phyloP scores from a whole-genome alignment of 495 filamentous ascomycete genomes.

The Corynascus novoguineensis region DNA sequence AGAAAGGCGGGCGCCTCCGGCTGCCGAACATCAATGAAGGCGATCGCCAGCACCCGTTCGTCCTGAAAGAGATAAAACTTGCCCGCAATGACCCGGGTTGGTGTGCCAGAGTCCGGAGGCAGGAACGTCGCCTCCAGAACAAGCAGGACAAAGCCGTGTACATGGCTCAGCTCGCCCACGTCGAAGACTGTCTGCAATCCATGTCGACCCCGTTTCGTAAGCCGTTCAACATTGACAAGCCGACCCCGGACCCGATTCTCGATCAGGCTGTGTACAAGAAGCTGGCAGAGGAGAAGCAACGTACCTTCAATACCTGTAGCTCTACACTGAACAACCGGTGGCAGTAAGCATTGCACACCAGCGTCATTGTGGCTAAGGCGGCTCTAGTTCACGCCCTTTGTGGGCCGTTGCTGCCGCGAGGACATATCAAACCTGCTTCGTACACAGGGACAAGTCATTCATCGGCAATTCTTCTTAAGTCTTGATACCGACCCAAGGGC shows the following conservation, averaged over 20 bases:
- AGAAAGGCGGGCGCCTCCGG: background rate
- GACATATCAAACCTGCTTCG: too few species aligned
- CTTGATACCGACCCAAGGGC: too few species aligned
- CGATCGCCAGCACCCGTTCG: background rate
- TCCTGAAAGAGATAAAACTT: background rate
- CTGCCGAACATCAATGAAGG: background rate
- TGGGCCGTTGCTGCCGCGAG: too few species aligned
- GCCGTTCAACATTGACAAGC: slow-evolving; percentile 11
- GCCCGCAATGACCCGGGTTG: background rate
- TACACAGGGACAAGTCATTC: too few species aligned
- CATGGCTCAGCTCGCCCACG: background rate
- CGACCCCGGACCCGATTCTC: background rate
- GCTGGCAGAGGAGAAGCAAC: background rate
- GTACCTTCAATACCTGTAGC: background rate
- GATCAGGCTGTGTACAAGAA: background rate
- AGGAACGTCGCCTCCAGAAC: background rate
- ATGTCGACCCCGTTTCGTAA: background rate
- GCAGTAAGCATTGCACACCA: too few species aligned
- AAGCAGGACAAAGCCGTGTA: background rate
- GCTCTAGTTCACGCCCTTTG: too few species aligned
- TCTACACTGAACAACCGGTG: too few species aligned
- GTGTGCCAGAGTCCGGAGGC: background rate
- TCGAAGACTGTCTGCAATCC: background rate
- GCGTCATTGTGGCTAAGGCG: too few species aligned
- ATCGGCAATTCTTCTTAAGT: too few species aligned